phyloP scores from a whole-genome alignment of 2,329 filamentous ascomycete genomes.

The Albophoma yamanashiensis region DNA sequence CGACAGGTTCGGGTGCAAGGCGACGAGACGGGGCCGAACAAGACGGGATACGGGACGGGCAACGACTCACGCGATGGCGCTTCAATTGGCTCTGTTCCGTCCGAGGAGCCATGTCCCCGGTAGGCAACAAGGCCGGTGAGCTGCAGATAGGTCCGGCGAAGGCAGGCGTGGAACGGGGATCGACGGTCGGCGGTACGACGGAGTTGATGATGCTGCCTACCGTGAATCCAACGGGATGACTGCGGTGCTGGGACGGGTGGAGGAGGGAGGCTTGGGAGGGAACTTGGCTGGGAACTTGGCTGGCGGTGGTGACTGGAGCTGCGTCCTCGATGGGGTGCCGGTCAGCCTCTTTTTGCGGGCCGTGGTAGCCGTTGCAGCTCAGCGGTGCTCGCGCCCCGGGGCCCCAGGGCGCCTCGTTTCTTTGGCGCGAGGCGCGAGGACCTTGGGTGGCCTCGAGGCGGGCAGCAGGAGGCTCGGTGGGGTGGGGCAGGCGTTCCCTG shows the following conservation, averaged over 20 bases:
- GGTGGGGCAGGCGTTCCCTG: not conserved
- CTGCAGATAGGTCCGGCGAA: not conserved
- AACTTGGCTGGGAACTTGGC: not conserved
- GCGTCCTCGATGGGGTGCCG: not conserved
- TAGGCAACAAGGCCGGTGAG: too few species aligned
- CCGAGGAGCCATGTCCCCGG: constrained; percentile 43
- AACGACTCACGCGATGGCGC: constrained; percentile 56
- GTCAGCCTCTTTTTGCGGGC: constrained; percentile 1
- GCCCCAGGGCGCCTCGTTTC: not conserved
- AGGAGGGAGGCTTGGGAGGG: constrained; percentile 16
- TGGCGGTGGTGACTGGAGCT: not conserved
- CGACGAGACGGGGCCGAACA: constrained; percentile 10
- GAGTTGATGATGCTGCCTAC: constrained; percentile 12
- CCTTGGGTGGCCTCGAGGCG: not conserved
- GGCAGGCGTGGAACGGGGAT: constrained; percentile 1
- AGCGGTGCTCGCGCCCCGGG: not conserved
- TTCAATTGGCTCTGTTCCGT: constrained; percentile 78
- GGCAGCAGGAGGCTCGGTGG: not conserved
- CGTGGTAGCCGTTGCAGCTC: not conserved
- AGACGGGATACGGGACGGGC: not conserved
- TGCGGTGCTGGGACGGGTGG: constrained; percentile 9
- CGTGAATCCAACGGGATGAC: constrained; percentile 13
- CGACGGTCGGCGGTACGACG: not conserved
- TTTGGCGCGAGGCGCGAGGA: not conserved
- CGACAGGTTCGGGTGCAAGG: constrained; percentile 2